A percentile compares a stretch with the other conserved stretches of the same genome.
Conservation (phyloP, 495 filamentous ascomycete species). For the Neurospora sp. region DNA sequence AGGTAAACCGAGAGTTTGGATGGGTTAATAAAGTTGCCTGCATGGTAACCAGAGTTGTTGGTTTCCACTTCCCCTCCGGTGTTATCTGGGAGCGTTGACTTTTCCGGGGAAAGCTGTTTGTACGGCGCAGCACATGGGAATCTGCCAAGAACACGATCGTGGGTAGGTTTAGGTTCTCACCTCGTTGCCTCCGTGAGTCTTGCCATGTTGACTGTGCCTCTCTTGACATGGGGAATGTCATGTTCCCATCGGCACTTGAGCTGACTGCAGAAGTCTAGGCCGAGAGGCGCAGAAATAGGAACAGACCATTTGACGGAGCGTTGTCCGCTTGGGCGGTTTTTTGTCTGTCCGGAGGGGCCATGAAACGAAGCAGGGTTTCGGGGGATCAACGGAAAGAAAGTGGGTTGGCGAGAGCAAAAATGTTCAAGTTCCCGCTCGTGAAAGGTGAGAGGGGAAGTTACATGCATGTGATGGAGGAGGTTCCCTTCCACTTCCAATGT, state of each 20-base stretch:
- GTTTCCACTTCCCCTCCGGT: neutral
- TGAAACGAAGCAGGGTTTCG: neutral
- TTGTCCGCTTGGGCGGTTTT: neutral
- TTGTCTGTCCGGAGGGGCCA: neutral
- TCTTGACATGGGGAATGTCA: neutral
- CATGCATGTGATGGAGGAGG: neutral
- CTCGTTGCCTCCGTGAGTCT: neutral
- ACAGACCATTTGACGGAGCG: neutral
- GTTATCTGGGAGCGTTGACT: neutral
- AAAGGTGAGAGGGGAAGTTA: neutral
- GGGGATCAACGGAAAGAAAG: neutral
- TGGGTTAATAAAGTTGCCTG: too few relatives aligned
- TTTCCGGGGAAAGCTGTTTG: neutral
- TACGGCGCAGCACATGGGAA: neutral
- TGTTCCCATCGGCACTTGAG: neutral
- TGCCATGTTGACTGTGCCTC: neutral
- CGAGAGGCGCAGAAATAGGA: neutral
- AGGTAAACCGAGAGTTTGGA: constrained; percentile 11
- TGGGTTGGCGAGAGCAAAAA: neutral
- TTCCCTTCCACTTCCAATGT: neutral
- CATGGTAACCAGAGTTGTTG: neutral
- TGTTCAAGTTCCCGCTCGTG: neutral
- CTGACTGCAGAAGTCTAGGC: neutral
- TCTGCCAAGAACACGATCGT: neutral
- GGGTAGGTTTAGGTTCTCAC: neutral